Conservation (phyloP, 202 grass and related monocot genomes). For the Carex arenaria region DNA sequence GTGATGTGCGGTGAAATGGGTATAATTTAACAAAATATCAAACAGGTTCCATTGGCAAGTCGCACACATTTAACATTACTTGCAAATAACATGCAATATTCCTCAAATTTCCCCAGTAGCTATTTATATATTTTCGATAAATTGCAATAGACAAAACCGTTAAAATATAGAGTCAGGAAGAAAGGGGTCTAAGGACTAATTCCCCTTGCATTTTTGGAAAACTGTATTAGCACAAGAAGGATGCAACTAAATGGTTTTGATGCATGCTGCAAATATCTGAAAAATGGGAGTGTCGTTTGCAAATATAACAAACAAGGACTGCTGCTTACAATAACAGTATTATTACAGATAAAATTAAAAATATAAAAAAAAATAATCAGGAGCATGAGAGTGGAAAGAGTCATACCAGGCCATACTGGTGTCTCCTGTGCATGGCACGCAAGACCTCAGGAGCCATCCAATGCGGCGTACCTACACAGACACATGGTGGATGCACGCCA, state of each 20-base stretch:
- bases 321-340: background rate
- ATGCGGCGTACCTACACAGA: constrained; percentile 85
- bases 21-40: background rate
- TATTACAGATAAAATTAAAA: background rate
- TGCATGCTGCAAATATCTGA: background rate
- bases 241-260: background rate
- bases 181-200: background rate
- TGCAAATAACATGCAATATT: background rate
- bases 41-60: background rate
- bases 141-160: background rate
- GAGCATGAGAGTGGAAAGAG: constrained; percentile 7
- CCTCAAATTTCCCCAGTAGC: background rate
- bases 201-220: background rate
- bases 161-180: background rate
- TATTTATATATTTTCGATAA: background rate
- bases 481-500: constrained; percentile 72
- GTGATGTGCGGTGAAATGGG: background rate
- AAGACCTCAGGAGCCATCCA: constrained; percentile 98
- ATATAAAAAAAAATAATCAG: background rate
- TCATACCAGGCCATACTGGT: constrained; percentile 80
- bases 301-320: background rate
- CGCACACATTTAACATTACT: background rate
- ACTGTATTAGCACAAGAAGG: background rate
- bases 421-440: constrained; percentile 61
- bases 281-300: background rate